These are phyloP conservation scores for Chlorella sp. DNA, from an alignment of 139 green algal species.

Conservation along the genomic window DNA sequence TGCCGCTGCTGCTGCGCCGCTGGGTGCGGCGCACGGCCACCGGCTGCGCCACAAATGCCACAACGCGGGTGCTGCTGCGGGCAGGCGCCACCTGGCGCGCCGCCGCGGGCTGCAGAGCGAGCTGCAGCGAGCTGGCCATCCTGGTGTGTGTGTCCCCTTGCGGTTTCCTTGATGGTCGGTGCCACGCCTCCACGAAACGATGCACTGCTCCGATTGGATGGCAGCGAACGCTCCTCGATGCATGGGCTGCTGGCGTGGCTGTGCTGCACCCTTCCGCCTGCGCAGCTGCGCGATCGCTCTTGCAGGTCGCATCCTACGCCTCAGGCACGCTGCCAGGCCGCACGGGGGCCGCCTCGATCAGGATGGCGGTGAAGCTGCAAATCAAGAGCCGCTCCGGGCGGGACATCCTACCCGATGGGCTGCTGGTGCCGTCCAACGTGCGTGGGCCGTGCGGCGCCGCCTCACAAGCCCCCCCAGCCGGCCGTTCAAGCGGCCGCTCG, in stretches of 20 bases:
- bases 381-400: slow-evolving; percentile 35
- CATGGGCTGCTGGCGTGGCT: no score
- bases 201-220: no score
- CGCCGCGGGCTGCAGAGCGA: neutral
- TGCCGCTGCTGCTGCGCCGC: neutral
- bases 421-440: slow-evolving; percentile 28
- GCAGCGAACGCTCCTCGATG: no score
- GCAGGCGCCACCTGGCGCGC: neutral
- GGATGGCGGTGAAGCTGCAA: slow-evolving; percentile 30
- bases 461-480: no score
- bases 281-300: no score
- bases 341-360: no score
- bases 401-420: slow-evolving; percentile 38
- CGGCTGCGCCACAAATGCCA: neutral
- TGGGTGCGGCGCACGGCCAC: neutral
- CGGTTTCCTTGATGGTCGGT: no score
- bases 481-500: no score
- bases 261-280: no score
- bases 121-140: neutral
- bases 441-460: neutral
- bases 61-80: neutral
- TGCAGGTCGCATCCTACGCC: no score
- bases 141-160: neutral
- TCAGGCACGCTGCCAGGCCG: no score
- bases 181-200: no score